Base-by-base conservation (phyloP, 1,139 yeast genomes). In the Yamadazyma siamensis region DNA sequence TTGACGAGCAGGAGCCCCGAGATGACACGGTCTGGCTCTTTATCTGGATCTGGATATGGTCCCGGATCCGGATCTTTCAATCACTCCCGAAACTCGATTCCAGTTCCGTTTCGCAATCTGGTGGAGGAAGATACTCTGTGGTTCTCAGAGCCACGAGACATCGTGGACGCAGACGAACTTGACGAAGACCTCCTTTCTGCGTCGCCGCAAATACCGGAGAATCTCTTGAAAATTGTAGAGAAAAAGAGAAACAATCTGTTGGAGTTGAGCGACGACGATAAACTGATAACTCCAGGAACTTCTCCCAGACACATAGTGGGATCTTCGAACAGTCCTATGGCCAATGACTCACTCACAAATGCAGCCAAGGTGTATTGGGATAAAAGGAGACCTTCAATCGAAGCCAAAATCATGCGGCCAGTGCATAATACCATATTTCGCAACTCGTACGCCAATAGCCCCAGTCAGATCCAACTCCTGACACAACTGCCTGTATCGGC, bases 151-250 rank as follows among this genome's bases (percentile, higher is more conserved):
- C n/a, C n/a, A n/a, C n/a, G n/a, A n/a, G 43, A 41, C 6, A 50
- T 49, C 24, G 47, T 59, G 12, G 68, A 65, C 36, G 74, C 67
- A 29, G 74, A 69, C 32, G 72, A 66, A 23, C 47, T 65, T 35
- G 77, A 71, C 36, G 79, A 72, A 31, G 75, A 69, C 17, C 49
- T 75, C 21, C 53, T 77, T 16, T 73, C 80, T 0, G 79, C 77
- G 1, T 77, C 84, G 3, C 86, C 86, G 1, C 83, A 79, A 44
- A 78, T 79, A 4, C 86, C 86, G 0, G 76, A 74, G 24, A 75
- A 75, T 31, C 55, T 79, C 15, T 50, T 79, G 31, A 68, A 72
- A 41, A 54, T 77, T 39, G 83, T 72, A 9, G 84, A 78, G 77
- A 24, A 75, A 70, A 42, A 65, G 59, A 32, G 46, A 29, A 49